Evolutionary conservation across 1,284 basidiomycete species (phyloP), one percentile per base, ranked within the genome.

Genomic region (Fomitopsis pinicola): DNA sequence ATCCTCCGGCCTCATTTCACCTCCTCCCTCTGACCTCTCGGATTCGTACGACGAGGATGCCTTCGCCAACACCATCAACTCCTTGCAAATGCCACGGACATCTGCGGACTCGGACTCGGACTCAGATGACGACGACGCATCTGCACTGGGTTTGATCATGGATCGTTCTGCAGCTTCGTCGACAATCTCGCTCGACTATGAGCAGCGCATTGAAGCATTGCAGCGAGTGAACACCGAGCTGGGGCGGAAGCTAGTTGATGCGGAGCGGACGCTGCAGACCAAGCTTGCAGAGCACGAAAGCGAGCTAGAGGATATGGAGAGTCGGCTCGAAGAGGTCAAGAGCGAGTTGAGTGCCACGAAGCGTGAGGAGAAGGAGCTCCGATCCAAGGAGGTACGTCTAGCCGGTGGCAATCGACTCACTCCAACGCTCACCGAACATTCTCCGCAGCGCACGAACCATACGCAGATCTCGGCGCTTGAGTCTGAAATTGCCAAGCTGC

Each of bases 361-460:
- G 72, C 82, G 91, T 50, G 92, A 96, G 66, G 93, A 96, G 74
- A 95, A 96, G 76, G 94, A 97, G 68, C 73, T 95, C 63, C 81
- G 91, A 53, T 79, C 82, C 12, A 94, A 94, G 74, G 94, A 96
- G 79, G 88, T 89, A 57, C 10, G 78, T 33, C 28, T 73, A 62
- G 35, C 42, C 42, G 48, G 58, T 17, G 28, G 30, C 17, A 30
- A 26, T 42, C 36, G 10, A 58, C 17, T 15, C 57, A 55, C 42
- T 44, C 17, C 40, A 35, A 52, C 38, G 55, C 35, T 61, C 42
- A 42, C 12, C 30, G 57, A 64, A 52, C 6, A 50, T 59, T 40
- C 42, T 62, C 64, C 57, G 42, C 67, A 88, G 86, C 82, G 87
- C 55, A 78, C 80, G 69, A 87, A 82, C 68, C 80, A 78, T 55